A percentile compares a stretch with the other conserved stretches of the same genome.
phyloP scores from a whole-genome alignment of 441 rosid genomes.

The Geranium incanum region DNA sequence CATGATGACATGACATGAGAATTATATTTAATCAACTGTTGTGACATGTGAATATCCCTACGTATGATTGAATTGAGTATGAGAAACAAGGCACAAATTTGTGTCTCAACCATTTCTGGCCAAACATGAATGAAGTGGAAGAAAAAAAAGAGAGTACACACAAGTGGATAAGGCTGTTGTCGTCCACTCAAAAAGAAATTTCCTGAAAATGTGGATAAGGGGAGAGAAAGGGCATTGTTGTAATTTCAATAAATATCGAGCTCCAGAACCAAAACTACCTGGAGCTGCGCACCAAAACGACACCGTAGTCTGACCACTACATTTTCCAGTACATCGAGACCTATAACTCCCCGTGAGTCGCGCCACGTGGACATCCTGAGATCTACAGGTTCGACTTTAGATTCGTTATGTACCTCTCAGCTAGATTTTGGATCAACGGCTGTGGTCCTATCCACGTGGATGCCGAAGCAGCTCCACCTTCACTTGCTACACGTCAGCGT shows the following conservation, averaged over 20 bases:
- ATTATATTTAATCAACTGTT: no score
- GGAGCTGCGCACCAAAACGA: neutral
- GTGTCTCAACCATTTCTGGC: no score
- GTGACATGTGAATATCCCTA: no score
- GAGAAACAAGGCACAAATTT: no score
- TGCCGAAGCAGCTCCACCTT: conserved; percentile 22
- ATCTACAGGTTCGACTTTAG: conserved; percentile 23
- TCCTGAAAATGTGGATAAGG: neutral
- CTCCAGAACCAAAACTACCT: no score
- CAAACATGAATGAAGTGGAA: no score
- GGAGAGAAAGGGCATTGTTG: neutral
- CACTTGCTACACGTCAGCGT: conserved; percentile 37
- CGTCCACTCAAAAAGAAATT: neutral
- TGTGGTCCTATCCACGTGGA: conserved; percentile 12
- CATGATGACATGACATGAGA: no score
- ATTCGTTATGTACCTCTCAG: conserved; percentile 14
- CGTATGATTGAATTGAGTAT: no score
- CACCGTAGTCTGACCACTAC: neutral
- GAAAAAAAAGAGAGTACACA: neutral
- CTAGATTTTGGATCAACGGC: conserved; percentile 35
- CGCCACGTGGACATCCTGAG: conserved; percentile 31
- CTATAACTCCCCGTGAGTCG: neutral
- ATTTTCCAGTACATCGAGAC: conserved; percentile 4
- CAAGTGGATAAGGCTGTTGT: neutral
- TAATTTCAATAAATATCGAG: neutral